Evolutionary conservation across 495 filamentous ascomycete species (phyloP).

Genomic region (Penicillium manginii): DNA sequence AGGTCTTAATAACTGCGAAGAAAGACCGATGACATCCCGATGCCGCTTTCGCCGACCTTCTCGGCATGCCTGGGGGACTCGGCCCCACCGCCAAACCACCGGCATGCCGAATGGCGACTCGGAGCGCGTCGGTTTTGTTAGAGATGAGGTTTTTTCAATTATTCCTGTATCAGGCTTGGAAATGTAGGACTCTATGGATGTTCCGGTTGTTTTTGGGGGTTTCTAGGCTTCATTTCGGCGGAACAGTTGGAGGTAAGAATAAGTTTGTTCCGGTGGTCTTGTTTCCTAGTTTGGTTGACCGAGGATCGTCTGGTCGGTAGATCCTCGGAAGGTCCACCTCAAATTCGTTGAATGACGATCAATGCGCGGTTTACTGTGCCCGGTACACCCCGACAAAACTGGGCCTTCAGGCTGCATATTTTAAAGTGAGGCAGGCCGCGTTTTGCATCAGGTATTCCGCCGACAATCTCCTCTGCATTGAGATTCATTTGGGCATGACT

Average conservation of each 20-base stretch:
- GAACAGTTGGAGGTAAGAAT: neutral
- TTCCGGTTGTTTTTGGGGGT: neutral
- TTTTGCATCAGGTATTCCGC: neutral
- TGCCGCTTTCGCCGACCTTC: slow-evolving; percentile 19
- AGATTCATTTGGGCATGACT: neutral
- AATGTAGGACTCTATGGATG: neutral
- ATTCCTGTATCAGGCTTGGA: neutral
- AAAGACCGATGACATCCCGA: slow-evolving; percentile 27
- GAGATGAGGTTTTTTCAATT: neutral
- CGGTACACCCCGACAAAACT: slow-evolving; percentile 4
- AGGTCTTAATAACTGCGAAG: slow-evolving; percentile 20
- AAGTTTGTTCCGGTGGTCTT: slow-evolving; percentile 3
- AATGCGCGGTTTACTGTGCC: slow-evolving; percentile 9
- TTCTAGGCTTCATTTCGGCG: neutral
- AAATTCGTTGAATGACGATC: slow-evolving; percentile 13
- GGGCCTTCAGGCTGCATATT: neutral
- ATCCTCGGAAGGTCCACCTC: slow-evolving; percentile 21
- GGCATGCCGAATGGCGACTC: slow-evolving; percentile 19
- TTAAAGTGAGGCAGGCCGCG: neutral
- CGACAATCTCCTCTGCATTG: neutral
- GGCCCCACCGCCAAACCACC: slow-evolving; percentile 20
- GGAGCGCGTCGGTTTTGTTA: neutral
- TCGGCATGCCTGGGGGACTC: slow-evolving; percentile 19
- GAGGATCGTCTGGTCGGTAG: slow-evolving; percentile 24
- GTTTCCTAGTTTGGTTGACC: slow-evolving; percentile 24